phyloP scores from a whole-genome alignment of 2,329 filamentous ascomycete genomes.

The Alternaria ventricosa region DNA sequence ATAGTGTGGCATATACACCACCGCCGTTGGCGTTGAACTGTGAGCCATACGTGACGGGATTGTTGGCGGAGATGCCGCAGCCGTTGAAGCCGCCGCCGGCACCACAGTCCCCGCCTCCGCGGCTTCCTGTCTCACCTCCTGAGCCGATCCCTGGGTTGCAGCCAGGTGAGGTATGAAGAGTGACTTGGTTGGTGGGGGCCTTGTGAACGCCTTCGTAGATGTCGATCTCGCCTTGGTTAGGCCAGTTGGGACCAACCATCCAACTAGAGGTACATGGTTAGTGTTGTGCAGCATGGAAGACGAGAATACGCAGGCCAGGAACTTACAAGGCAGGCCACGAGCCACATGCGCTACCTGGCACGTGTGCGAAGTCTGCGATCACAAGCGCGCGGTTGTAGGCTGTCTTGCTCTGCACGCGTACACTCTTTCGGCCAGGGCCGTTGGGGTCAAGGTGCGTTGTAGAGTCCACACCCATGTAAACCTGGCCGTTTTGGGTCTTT shows the following conservation, averaged over 20 bases:
- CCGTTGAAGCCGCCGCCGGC: slow-evolving; percentile 43
- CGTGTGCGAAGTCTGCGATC: slow-evolving; percentile 50
- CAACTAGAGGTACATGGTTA: slow-evolving; percentile 33
- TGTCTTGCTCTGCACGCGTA: slow-evolving; percentile 46
- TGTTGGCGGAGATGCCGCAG: slow-evolving; percentile 39
- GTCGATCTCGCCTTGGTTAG: slow-evolving; percentile 47
- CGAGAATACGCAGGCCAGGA: background rate
- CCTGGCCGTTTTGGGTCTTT: slow-evolving; percentile 40
- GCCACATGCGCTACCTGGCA: slow-evolving; percentile 48
- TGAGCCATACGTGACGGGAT: slow-evolving; percentile 44
- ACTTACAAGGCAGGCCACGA: slow-evolving; percentile 49
- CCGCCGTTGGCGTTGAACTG: slow-evolving; percentile 51
- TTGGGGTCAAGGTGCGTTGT: slow-evolving; percentile 37
- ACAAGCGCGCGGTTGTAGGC: slow-evolving; percentile 47
- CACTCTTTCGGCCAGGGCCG: slow-evolving; percentile 44
- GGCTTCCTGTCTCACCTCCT: slow-evolving; percentile 41
- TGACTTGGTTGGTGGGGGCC: slow-evolving; percentile 46
- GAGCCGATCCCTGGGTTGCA: slow-evolving; percentile 42
- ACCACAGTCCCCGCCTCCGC: slow-evolving; percentile 45
- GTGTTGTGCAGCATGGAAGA: background rate
- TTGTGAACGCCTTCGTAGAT: slow-evolving; percentile 49
- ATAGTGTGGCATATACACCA: slow-evolving; percentile 53
- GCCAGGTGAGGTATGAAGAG: slow-evolving; percentile 46
- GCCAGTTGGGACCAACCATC: slow-evolving; percentile 51
- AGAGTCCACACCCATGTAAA: slow-evolving; percentile 50